Percentiles rank a stretch among this genome's conserved stretches.
phyloP scores from a whole-genome alignment of 1,284 basidiomycete species.

The Sanghuangporus sanghuang region DNA sequence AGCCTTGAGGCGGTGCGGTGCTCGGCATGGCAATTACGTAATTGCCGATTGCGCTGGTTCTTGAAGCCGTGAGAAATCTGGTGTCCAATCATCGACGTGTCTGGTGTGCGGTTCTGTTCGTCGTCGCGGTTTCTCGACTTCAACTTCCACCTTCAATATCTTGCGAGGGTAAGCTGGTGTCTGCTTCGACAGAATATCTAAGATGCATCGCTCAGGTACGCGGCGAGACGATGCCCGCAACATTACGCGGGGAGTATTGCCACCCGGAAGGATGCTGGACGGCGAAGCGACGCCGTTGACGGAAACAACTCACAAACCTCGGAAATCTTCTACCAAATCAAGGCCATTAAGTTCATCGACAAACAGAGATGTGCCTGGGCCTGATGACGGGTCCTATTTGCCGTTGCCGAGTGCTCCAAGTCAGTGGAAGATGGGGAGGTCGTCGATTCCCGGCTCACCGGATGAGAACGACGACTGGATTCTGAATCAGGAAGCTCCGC shows the following conservation, averaged over 20 bases:
- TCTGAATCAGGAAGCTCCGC: neutral
- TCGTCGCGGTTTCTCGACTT: neutral
- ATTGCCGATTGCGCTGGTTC: too few species aligned
- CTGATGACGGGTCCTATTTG: neutral
- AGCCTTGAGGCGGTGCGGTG: too few species aligned
- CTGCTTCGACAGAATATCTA: neutral
- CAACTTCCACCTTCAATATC: neutral
- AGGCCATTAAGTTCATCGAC: slow-evolving; percentile 8
- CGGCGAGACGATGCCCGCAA: neutral
- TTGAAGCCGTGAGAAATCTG: neutral
- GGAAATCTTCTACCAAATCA: neutral
- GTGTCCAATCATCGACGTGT: neutral
- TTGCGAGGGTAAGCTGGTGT: neutral
- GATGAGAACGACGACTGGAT: slow-evolving; percentile 10
- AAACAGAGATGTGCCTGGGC: neutral
- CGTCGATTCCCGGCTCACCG: neutral
- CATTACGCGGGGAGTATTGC: slow-evolving; percentile 1
- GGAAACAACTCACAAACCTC: slow-evolving; percentile 1
- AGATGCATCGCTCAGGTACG: slow-evolving; percentile 7
- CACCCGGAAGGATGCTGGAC: slow-evolving; percentile 5
- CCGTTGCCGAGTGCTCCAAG: neutral
- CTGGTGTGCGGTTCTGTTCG: neutral
- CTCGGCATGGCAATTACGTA: too few species aligned
- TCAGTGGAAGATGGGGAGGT: neutral
- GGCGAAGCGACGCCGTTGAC: slow-evolving; percentile 2